Evolutionary conservation across 192 early-diverging fungal genomes (phyloP), one percentile per base, ranked within the genome.

Genomic region (Podila verticillata): DNA sequence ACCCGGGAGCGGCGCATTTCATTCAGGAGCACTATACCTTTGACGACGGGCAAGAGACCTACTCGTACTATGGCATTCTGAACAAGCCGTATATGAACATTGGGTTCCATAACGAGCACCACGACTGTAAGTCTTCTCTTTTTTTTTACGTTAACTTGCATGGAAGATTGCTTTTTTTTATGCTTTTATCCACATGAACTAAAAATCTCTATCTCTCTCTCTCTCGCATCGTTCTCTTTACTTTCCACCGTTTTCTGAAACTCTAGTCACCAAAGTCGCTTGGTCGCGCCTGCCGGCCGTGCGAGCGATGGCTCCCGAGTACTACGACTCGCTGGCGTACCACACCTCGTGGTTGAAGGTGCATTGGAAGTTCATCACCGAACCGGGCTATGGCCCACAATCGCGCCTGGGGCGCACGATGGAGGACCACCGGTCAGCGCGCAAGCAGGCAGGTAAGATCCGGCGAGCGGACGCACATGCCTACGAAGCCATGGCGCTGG

Each of bases 41-140:
- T 88, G 91, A 91, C 57, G 91, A 95, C 68, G 96, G 95, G 10
- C 92, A 95, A 73, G 96, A 99, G 74, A 99, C 96, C 2, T 99
- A 99, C 86, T 96, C 94, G 65, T 99, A 99, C 92, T 99, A 99
- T 70, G 96, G 96, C n/a, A 84, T 87, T 60, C 84, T 95, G 51
- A 99, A 99, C 87, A 80, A 83, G 56, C 87, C 94, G 48, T 94
- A 92, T 79, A 91, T 96, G 86, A 99, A 99, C 90, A 94, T 97
- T 71, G 97, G 97, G 34, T 95, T 95, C 83, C 97, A 99, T 85
- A 97, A 96, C 81, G 97, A 99, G 87, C 97, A 99, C 89, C 96
- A 99, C 85, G 97, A 99, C 84, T 98, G 97, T 87, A 91, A 91
- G 73, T 92, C 74, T 66, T 66, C 19, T 24, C 57, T 63, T 61